These are phyloP conservation scores for Gymnopus androsaceus DNA, from an alignment of 1,284 basidiomycete species.

Conservation along the genomic window DNA sequence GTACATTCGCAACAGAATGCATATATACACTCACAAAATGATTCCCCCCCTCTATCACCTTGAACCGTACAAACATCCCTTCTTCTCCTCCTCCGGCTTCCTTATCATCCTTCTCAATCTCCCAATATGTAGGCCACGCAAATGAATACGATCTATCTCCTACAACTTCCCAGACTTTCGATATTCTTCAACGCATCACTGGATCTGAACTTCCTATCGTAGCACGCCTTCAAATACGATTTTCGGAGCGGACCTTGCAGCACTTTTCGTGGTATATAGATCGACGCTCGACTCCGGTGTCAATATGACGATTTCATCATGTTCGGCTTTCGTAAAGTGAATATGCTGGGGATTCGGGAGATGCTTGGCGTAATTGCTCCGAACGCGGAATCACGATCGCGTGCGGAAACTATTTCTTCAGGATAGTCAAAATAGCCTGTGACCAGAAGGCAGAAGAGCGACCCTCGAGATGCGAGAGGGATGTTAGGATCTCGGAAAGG, in stretches of 20 bases:
- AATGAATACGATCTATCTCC: neutral
- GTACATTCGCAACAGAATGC: too few species aligned
- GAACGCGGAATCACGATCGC: neutral
- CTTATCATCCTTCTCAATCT: constrained; percentile 5
- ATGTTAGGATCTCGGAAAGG: neutral
- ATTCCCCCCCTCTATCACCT: constrained; percentile 2
- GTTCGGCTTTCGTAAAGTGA: neutral
- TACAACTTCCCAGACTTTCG: constrained; percentile 3
- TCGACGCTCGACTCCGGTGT: constrained; percentile 6
- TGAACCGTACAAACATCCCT: neutral
- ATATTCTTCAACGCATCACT: neutral
- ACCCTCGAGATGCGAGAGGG: neutral
- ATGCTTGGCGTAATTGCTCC: neutral
- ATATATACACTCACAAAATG: constrained; percentile 5
- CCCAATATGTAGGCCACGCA: constrained; percentile 6
- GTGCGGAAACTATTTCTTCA: neutral
- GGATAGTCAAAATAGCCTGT: constrained; percentile 1
- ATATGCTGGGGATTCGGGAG: neutral
- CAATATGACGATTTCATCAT: constrained; percentile 1
- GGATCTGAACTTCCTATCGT: neutral
- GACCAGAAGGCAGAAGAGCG: neutral
- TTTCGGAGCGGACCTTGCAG: neutral
- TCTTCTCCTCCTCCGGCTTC: neutral
- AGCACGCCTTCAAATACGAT: neutral
- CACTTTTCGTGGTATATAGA: neutral